Base-by-base conservation (phyloP, 495 filamentous ascomycete species). In the Aspergillus carlsbadensis region DNA sequence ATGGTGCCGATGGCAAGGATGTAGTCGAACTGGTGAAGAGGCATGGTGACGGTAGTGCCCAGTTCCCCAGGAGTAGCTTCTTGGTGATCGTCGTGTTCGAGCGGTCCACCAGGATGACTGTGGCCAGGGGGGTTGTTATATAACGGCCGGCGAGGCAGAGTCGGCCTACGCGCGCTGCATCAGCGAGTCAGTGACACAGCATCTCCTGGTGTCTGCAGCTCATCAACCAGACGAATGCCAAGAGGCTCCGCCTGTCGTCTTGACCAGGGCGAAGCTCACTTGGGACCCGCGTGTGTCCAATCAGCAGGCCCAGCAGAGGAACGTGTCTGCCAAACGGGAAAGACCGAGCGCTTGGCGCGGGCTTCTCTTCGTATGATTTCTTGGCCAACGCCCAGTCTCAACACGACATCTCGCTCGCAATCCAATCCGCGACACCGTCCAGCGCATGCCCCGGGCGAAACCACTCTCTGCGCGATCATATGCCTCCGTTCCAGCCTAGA, bases 1-100 rank as follows among this genome's bases (percentile, higher is more conserved):
- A 62, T 62, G 26, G 60, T 62, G 29, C 60, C 60, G 11, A 62
- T 22, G 33, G 60, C 60, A 39, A 62, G 55, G 8, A 62, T 52
- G 41, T 58, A 62, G 33, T 62, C 60, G 55, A 43, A 62, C 45
- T 62, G 56, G 40, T 62, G 60, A 34, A 62, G 46, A 36, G 31
- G 33, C 60, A 56, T 56, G 11, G 21, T 50, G 44, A 21, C 13
- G 40, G 24, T 1, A 33, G 33, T 29, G 26, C n/a, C 5, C 15
- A 20, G 29, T 10, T 13, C 15, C 44, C 7, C 24, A 1, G 11
- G 29, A 8, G 39, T 17, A 14, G 22, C 45, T 22, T 50, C 21
- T 40, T 31, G 14, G 49, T 20, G 24, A 37, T 54, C 26, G 11
- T 42, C 15, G 15, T 39, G 15, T 39, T 14, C 15, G 36, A 39